Evolutionary conservation across 1,284 basidiomycete genomes (phyloP).

Genomic region (Moesziomyces sp.): DNA sequence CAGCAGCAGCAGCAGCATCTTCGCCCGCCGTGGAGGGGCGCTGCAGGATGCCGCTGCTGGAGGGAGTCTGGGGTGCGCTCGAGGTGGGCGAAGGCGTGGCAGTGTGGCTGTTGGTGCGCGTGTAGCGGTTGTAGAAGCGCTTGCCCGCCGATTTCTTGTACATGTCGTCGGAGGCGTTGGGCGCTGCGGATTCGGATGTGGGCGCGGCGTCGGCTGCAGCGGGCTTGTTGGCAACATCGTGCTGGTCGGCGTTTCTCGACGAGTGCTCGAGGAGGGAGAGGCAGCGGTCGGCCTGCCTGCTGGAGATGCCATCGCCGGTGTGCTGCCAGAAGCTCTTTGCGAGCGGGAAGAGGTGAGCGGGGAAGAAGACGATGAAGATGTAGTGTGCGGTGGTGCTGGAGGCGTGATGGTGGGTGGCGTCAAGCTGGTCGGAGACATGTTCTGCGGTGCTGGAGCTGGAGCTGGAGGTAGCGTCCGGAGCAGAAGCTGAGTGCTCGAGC

Average conservation of each 20-base stretch:
- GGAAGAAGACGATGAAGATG: slow-evolving; percentile 81
- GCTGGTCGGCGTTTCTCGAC: slow-evolving; percentile 25
- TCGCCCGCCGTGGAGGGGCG: slow-evolving; percentile 20
- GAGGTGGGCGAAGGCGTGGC: slow-evolving; percentile 30
- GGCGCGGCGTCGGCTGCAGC: background rate
- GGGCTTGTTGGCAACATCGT: slow-evolving; percentile 1
- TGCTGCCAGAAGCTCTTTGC: slow-evolving; percentile 98
- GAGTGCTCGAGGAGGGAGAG: slow-evolving; percentile 69
- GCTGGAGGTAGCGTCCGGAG: slow-evolving; percentile 9
- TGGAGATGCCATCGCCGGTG: slow-evolving; percentile 88
- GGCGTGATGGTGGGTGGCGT: slow-evolving; percentile 20
- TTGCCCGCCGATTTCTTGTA: slow-evolving; percentile 44
- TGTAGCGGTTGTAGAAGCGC: slow-evolving; percentile 51
- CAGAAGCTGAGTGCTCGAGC: slow-evolving; percentile 20
- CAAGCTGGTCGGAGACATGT: slow-evolving; percentile 29
- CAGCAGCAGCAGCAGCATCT: slow-evolving; percentile 9
- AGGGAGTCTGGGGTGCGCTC: slow-evolving; percentile 26
- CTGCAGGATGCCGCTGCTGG: slow-evolving; percentile 35
- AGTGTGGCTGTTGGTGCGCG: slow-evolving; percentile 35
- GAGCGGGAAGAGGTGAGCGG: slow-evolving; percentile 73
- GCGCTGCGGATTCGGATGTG: background rate
- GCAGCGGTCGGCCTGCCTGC: slow-evolving; percentile 84
- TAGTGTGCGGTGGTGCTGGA: slow-evolving; percentile 40
- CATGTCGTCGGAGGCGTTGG: slow-evolving; percentile 15
- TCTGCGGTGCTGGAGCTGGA: slow-evolving; percentile 43